Evolutionary conservation across 768 basidiomycete species (phyloP).

Genomic region (Boletales sp.): DNA sequence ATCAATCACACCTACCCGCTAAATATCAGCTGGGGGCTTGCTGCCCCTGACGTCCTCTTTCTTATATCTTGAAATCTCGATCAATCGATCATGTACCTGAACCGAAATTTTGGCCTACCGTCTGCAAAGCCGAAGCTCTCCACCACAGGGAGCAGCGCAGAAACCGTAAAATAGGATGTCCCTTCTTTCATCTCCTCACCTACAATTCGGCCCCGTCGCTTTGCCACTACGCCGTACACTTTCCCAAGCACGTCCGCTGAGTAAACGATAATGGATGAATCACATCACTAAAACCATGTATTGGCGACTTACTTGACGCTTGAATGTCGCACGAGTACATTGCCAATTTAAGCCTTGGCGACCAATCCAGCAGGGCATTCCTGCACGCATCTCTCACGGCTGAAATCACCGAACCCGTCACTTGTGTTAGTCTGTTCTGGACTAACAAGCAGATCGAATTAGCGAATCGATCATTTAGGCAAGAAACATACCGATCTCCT

Average conservation of each 20-base stretch:
- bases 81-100: conserved; percentile 5
- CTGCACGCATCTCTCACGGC: conserved; percentile 86
- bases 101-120: conserved; percentile 46
- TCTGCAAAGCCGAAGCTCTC: conserved; percentile 98
- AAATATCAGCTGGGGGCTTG: conserved; percentile 96
- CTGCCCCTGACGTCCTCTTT: conserved; percentile 93
- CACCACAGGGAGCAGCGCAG: conserved; percentile 88
- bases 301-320: conserved; percentile 73
- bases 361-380: conserved; percentile 93
- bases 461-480: conserved; percentile 2
- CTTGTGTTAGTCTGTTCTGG: conserved; percentile 76
- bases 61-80: conserved; percentile 68
- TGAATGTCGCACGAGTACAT: conserved; percentile 99
- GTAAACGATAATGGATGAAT: conserved; percentile 2
- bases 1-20: conserved; percentile 60
- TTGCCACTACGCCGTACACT: conserved; percentile 92
- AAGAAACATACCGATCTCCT: conserved; percentile 58
- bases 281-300: conserved; percentile 3
- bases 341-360: conserved; percentile 91
- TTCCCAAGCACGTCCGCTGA: conserved; percentile 95
- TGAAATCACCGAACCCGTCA: conserved; percentile 88
- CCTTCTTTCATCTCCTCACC: conserved; percentile 99
- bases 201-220: conserved; percentile 86
- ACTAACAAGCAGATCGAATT: conserved; percentile 39
- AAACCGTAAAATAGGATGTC: conserved; percentile 89